Evolutionary conservation across 345 rosid genomes (phyloP).

Genomic region (Melaleuca quinquenervia): DNA sequence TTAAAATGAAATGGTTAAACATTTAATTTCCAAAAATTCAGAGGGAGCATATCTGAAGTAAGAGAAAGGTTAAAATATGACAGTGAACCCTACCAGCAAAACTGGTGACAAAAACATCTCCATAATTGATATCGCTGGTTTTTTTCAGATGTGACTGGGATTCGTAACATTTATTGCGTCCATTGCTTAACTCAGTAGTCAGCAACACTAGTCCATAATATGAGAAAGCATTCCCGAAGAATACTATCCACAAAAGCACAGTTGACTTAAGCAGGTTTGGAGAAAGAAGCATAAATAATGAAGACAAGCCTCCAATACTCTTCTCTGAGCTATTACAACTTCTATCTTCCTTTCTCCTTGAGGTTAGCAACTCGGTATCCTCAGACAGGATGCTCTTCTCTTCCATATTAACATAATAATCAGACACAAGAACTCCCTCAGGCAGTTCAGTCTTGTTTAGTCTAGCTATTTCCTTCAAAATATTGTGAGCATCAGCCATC

Average conservation of each 20-base stretch:
- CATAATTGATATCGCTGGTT: slow-evolving; percentile 42
- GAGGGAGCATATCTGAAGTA: not conserved
- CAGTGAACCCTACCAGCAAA: slow-evolving; percentile 52
- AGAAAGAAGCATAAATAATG: slow-evolving; percentile 55
- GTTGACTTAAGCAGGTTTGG: slow-evolving; percentile 56
- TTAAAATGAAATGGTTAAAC: not conserved
- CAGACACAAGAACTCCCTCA: slow-evolving; percentile 55
- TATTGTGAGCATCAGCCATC: slow-evolving; percentile 43
- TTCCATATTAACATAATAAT: slow-evolving; percentile 33
- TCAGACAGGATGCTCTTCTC: slow-evolving; percentile 20
- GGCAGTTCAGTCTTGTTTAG: slow-evolving; percentile 49
- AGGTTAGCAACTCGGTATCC: slow-evolving; percentile 25
- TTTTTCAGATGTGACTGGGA: slow-evolving; percentile 6
- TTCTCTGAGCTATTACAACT: slow-evolving; percentile 21
- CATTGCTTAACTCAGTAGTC: slow-evolving; percentile 71
- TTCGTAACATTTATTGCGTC: slow-evolving; percentile 29
- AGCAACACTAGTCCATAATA: slow-evolving; percentile 87
- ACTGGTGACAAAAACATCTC: slow-evolving; percentile 66
- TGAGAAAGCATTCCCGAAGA: slow-evolving; percentile 83
- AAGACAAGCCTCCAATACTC: slow-evolving; percentile 22
- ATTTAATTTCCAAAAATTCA: not conserved
- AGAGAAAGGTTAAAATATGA: not conserved
- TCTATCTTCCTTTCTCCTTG: slow-evolving; percentile 3
- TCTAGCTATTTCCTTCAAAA: slow-evolving; percentile 58
- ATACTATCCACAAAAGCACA: slow-evolving; percentile 70